Evolutionary conservation across 768 basidiomycete species (phyloP).

Genomic region (Thelephora aurantiotincta): DNA sequence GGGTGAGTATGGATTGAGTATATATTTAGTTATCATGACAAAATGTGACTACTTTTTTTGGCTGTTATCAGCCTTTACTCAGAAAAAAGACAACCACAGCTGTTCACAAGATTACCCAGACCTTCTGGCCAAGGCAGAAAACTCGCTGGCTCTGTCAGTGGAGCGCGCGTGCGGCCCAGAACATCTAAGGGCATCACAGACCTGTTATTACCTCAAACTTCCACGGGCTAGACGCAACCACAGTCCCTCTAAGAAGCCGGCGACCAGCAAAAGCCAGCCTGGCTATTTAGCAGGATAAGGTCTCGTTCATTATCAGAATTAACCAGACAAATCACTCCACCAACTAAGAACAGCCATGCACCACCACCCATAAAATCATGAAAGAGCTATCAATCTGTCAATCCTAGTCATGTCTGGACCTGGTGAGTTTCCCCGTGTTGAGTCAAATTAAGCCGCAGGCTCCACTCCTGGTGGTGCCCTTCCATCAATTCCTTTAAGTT

Average conservation of each 20-base stretch:
- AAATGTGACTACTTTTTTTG: no score
- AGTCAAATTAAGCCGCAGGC: constrained; percentile 80
- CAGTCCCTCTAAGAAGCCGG: constrained; percentile 79
- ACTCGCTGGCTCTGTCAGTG: constrained; percentile 85
- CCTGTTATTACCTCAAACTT: constrained; percentile 88
- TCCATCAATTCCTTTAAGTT: constrained; percentile 79
- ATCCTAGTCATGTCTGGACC: constrained; percentile 66
- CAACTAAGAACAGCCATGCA: constrained; percentile 86
- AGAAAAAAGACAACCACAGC: no score
- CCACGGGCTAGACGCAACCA: constrained; percentile 56
- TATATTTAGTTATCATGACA: no score
- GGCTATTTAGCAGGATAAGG: constrained; percentile 90
- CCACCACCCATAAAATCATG: constrained; percentile 78
- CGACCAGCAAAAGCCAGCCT: constrained; percentile 55
- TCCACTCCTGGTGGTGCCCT: constrained; percentile 71
- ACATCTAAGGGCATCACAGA: constrained; percentile 87
- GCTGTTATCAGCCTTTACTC: no score
- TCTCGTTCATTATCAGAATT: constrained; percentile 93
- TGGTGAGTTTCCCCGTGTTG: constrained; percentile 74
- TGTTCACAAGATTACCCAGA: constrained; percentile 70
- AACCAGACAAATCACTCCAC: constrained; percentile 95
- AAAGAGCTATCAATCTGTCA: constrained; percentile 79
- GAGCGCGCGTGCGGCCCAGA: constrained; percentile 80
- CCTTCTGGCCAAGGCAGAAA: constrained; percentile 64
- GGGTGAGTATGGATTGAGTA: no score